Percentiles rank a stretch among this genome's conserved stretches.
Conservation (phyloP, 2,329 filamentous ascomycete species). For the Botrytis deweyae region DNA sequence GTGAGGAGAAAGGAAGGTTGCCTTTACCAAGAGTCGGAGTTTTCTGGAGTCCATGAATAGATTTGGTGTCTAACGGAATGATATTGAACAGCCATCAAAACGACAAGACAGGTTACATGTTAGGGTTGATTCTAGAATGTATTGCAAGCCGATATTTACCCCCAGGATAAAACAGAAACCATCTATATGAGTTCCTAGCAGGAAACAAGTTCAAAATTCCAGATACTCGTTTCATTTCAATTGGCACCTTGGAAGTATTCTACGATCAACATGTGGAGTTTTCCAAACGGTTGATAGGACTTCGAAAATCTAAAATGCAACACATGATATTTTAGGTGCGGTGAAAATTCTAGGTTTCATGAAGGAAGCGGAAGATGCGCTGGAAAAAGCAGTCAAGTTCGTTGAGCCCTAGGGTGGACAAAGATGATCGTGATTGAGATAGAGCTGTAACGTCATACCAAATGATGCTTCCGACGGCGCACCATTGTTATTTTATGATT, state of each 20-base stretch:
- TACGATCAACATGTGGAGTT: background rate
- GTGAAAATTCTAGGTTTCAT: background rate
- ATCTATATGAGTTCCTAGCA: background rate
- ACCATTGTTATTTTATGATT: background rate
- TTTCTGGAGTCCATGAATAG: background rate
- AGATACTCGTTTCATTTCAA: background rate
- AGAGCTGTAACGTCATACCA: background rate
- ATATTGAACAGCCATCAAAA: background rate
- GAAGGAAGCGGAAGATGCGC: background rate
- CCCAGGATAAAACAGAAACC: background rate
- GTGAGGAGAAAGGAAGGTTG: too few species aligned
- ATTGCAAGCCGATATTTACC: background rate
- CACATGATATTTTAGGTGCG: background rate
- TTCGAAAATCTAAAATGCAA: background rate
- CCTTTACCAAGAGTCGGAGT: too few species aligned
- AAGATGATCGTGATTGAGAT: background rate
- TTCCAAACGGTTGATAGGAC: background rate
- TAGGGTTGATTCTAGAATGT: background rate
- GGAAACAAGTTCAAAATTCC: background rate
- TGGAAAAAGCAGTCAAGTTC: background rate
- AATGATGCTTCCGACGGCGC: background rate
- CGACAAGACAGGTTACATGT: background rate
- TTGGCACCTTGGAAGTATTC: background rate
- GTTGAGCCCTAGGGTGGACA: background rate
- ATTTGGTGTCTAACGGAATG: background rate